Base-by-base conservation (phyloP, 2,329 filamentous ascomycete genomes). In the Fusarium hainanense region DNA sequence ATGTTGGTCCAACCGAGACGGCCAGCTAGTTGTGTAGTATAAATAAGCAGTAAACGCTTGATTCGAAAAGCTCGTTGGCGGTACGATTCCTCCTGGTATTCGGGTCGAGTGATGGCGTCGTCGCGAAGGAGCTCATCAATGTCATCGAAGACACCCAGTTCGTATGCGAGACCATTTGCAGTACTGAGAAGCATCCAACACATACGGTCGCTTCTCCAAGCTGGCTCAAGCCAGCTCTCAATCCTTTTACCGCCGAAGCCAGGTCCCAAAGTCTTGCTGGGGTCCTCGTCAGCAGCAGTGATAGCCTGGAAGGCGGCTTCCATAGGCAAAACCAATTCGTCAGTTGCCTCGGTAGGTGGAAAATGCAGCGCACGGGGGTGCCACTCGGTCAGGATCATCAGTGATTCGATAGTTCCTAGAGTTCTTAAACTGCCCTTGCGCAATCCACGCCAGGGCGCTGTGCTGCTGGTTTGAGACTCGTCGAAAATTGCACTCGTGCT, bases 101-200 rank as follows among this genome's bases (percentile, higher is more conserved):
- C 88, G 6, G 88, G 88, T 32, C 88, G 83, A 18, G 85, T 85
- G 69, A 89, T 88, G 64, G 86, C 83, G 62, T 87, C 83, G 52
- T 88, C 83, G 62, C 85, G 86, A 58, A 90, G 79, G 73, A 89
- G 77, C 74, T 94, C 92, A 61, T 92, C 93, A 69, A 94, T 93
- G 62, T 94, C 90, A 72, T 98, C 96, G 74, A 98, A 99, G 4
- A 99, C 93, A 13, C 96, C 96, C 32, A 99, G 88, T 79, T 99
- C 96, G 72, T 97, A 97, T 0, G 93, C 93, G 40, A 98, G 84
- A 2, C 94, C 92, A 83, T 95, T 92, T 16, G 93, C 94, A 40
- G 94, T 97, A 76, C 93, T 97, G 30, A 98, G 86, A 16, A 98
- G 84, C 93, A 98, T 98, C 95, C 95, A 98, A 77, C 93, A 97